Evolutionary conservation across 2,329 filamentous ascomycete species (phyloP), one percentile per base, ranked within the genome.

Genomic region (Fusarium acutatum): DNA sequence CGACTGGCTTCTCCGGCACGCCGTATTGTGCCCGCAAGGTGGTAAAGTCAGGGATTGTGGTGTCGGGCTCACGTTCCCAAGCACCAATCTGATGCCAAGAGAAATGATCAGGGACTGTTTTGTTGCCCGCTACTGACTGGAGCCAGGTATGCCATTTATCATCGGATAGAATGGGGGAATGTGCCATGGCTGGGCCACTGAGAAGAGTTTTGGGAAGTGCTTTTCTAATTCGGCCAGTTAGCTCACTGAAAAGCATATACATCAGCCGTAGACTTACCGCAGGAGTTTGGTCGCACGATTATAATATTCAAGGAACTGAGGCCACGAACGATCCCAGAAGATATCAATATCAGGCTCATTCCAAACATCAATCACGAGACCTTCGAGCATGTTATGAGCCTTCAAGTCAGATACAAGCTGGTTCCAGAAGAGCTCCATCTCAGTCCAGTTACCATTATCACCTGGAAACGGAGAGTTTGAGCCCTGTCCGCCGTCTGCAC

Each of bases 171-270:
- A 28, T 40, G 6, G 59, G 59, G 12, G 59, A 58, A 11, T 41
- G 26, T 20, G 59, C 50, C 24, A 41, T 61, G 12, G 59, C 37
- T 17, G 49, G 59, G 2, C 59, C 50, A 4, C 37, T 43, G 5
- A 57, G 50, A 58, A 40, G n/a, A 0, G 30, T 57, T 6, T 3
- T 4, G 1, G 59, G 59, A 3, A 61, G 49, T 7, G 20, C 4
- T 17, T 57, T 18, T 24, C 49, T 60, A 2, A 40, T 14, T 26
- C 0, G 7, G 18, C 10, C 7, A 18, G 50, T 60, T 17, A 54
- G 18, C 13, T 54, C 13, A 8, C 4, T 34, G 3, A 1, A 10
- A 5, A 10, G 0, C 6, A 7, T 34, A 6, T 20, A 6, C 12
- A 8, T 7, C 12, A 6, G 4, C 20, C 2, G 3, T 0, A 8